phyloP scores from a whole-genome alignment of 495 filamentous ascomycete species.

The Lepraria neglecta region DNA sequence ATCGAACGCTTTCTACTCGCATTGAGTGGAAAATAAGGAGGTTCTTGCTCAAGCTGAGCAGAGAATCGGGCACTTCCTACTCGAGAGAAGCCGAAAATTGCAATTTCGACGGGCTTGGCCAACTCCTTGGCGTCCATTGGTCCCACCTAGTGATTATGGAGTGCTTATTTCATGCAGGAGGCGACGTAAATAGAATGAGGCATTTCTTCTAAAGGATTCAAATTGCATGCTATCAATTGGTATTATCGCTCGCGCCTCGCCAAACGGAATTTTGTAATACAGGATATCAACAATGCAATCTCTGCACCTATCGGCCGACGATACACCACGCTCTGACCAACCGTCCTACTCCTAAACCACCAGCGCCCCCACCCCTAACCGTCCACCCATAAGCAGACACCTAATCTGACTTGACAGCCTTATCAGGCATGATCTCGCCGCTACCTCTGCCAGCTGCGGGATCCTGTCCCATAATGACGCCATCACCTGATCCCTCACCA shows the following conservation, averaged over 20 bases:
- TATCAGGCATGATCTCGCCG: constrained; percentile 1
- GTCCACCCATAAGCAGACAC: not conserved
- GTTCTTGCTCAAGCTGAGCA: too few species aligned
- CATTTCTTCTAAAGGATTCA: not conserved
- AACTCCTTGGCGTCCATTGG: too few species aligned
- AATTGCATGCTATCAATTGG: not conserved
- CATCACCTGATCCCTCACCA: not conserved
- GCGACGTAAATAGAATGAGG: too few species aligned
- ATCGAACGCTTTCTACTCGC: too few species aligned
- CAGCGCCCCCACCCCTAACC: not conserved
- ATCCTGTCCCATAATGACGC: constrained; percentile 13
- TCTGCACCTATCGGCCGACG: not conserved
- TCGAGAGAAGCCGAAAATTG: too few species aligned
- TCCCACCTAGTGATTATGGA: too few species aligned
- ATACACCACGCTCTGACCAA: not conserved
- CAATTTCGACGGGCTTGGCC: too few species aligned
- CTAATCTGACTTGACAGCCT: constrained; percentile 10
- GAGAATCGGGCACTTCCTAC: too few species aligned
- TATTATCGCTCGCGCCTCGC: not conserved
- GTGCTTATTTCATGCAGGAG: too few species aligned
- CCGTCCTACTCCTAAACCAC: too few species aligned
- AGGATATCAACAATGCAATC: not conserved
- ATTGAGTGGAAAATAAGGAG: too few species aligned
- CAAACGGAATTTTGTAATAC: not conserved
- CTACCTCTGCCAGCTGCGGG: not conserved